phyloP scores from a whole-genome alignment of 768 basidiomycete species.

The Termitomyces sp. region DNA sequence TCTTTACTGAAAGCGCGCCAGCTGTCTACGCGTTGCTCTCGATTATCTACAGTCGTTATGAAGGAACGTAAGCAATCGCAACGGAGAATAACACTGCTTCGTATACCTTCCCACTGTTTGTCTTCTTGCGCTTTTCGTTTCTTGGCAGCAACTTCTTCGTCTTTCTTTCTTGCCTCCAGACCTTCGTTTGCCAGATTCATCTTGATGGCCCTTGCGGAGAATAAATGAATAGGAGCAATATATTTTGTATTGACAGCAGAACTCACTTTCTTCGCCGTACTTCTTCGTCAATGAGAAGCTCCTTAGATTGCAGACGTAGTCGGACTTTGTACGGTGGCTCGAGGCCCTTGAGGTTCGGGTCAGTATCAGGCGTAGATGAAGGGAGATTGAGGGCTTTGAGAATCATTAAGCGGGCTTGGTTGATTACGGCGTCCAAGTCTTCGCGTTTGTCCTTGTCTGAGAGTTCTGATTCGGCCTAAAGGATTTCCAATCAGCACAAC shows the following conservation, averaged over 20 bases:
- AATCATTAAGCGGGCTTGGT: slow-evolving; percentile 65
- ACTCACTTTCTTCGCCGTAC: slow-evolving; percentile 77
- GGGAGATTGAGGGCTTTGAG: slow-evolving; percentile 66
- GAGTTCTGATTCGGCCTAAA: slow-evolving; percentile 81
- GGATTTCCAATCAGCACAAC: background rate
- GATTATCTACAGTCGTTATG: slow-evolving; percentile 42
- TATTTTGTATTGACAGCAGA: background rate
- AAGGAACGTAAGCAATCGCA: background rate
- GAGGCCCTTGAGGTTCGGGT: slow-evolving; percentile 52
- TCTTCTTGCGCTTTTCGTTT: slow-evolving; percentile 92
- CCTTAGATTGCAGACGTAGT: slow-evolving; percentile 71
- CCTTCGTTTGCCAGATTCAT: slow-evolving; percentile 92
- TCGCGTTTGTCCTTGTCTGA: slow-evolving; percentile 76
- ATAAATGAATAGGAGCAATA: background rate
- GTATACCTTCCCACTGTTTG: slow-evolving; percentile 82
- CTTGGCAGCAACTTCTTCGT: slow-evolving; percentile 71
- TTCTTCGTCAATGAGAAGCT: slow-evolving; percentile 88
- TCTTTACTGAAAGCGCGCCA: slow-evolving; percentile 73
- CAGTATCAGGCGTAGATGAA: slow-evolving; percentile 51
- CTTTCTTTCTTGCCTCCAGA: slow-evolving; percentile 88
- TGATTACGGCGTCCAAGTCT: slow-evolving; percentile 77
- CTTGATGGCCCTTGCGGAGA: slow-evolving; percentile 67
- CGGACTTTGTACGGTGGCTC: slow-evolving; percentile 65
- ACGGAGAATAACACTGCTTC: background rate
- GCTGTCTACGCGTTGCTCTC: slow-evolving; percentile 80